Evolutionary conservation across 2,329 filamentous ascomycete genomes (phyloP).

Genomic region (Verticillium zaregamsianum): DNA sequence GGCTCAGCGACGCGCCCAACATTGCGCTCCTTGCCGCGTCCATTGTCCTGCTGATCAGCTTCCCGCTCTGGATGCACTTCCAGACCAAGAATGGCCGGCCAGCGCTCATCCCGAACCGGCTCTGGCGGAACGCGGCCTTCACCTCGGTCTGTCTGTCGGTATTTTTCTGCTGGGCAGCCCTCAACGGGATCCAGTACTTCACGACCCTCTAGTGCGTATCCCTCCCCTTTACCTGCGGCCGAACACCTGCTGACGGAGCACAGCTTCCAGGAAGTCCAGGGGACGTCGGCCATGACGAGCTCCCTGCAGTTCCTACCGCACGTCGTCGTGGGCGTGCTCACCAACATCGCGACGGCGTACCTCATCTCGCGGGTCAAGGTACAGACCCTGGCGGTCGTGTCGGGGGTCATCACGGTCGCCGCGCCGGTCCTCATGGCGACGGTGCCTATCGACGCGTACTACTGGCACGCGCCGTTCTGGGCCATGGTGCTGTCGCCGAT

Average conservation of each 20-base stretch:
- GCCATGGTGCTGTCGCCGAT: slow-evolving; percentile 40
- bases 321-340: slow-evolving; percentile 35
- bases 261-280: slow-evolving; percentile 42
- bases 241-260: slow-evolving; percentile 17
- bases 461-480: slow-evolving; percentile 44
- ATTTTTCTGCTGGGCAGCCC: slow-evolving; percentile 39
- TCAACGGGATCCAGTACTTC: slow-evolving; percentile 45
- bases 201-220: slow-evolving; percentile 32
- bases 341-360: slow-evolving; percentile 38
- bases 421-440: slow-evolving; percentile 53
- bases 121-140: slow-evolving; percentile 55
- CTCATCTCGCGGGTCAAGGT: slow-evolving; percentile 34
- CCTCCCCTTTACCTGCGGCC: slow-evolving; percentile 18
- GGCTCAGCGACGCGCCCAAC: slow-evolving; percentile 26
- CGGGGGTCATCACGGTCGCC: slow-evolving; percentile 37
- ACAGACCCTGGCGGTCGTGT: slow-evolving; percentile 30
- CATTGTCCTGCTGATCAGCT: slow-evolving; percentile 38
- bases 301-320: slow-evolving; percentile 45
- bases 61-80: slow-evolving; percentile 50
- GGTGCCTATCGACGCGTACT: slow-evolving; percentile 39
- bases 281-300: slow-evolving; percentile 37
- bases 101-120: slow-evolving; percentile 55
- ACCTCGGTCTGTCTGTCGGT: slow-evolving; percentile 49
- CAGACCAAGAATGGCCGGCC: slow-evolving; percentile 43
- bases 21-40: slow-evolving; percentile 40